Conservation (phyloP, 2,329 filamentous ascomycete species). For the Aspergillus sp. region DNA sequence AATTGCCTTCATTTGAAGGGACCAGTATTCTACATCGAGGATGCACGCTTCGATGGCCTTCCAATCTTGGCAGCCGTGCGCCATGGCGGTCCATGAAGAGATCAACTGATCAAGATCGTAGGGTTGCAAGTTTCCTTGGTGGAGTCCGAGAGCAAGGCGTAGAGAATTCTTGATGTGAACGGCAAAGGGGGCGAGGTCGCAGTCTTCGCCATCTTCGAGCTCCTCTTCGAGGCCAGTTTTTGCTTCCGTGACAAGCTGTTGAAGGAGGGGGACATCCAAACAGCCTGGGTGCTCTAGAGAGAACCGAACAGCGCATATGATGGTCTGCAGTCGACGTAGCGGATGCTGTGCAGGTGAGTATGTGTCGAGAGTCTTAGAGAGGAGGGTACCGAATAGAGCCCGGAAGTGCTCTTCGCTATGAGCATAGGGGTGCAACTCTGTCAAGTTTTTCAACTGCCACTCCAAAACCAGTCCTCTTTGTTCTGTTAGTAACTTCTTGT, state of each 20-base stretch:
- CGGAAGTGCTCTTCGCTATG: conserved; percentile 24
- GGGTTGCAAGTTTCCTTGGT: conserved; percentile 23
- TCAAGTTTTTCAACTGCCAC: conserved; percentile 33
- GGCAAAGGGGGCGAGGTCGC: conserved; percentile 18
- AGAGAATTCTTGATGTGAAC: conserved; percentile 30
- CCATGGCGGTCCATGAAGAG: conserved; percentile 35
- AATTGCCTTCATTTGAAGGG: conserved; percentile 49
- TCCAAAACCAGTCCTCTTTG: conserved; percentile 29
- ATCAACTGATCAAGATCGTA: conserved; percentile 25
- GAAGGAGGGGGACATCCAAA: conserved; percentile 21
- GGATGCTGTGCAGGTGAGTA: conserved; percentile 28
- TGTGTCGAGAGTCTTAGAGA: conserved; percentile 28
- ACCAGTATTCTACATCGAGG: conserved; percentile 47
- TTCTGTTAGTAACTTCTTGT: conserved; percentile 18
- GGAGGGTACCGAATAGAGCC: conserved; percentile 19
- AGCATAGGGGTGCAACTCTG: conserved; percentile 23
- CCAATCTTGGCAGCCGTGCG: conserved; percentile 40
- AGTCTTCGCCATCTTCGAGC: conserved; percentile 19
- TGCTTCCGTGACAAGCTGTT: conserved; percentile 23
- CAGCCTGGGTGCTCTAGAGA: conserved; percentile 26
- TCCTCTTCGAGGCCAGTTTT: conserved; percentile 10
- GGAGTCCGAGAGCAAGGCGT: conserved; percentile 29
- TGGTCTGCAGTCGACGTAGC: conserved; percentile 32
- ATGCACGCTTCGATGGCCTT: conserved; percentile 40
- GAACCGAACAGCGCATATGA: conserved; percentile 31